Evolutionary conservation across 768 basidiomycete species (phyloP), one percentile per base, ranked within the genome.

Genomic region (Asterophora parasitica): DNA sequence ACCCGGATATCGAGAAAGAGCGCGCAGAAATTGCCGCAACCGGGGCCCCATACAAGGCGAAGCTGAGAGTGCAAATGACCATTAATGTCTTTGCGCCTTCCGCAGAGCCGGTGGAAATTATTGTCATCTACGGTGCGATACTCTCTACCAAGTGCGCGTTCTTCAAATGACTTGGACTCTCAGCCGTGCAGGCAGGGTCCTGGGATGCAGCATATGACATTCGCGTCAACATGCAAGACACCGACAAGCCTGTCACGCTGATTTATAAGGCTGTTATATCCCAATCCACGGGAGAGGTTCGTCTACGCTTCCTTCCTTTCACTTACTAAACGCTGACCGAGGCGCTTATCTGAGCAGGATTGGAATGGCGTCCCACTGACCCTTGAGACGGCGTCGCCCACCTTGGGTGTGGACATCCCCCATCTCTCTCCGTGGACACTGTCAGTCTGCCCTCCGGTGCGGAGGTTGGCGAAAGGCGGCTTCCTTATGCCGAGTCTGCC

Each of bases 151-250:
- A 12, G n/a, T 16, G 23, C 20, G 4, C 7, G 19, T 11, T 15
- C 3, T n/a, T 16, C 15, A 36, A 19, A 15, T 27, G 26, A 33
- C 3, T 12, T 19, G 3, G 2, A 16, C 27, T 4, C 36, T n/a
- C n/a, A 76, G 74, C 66, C 19, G 71, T 74, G 0, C 41, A 45
- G 4, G 56, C 51, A 12, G 72, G 71, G 1, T 65, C 55, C 11
- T 75, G 75, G 72, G 57, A 46, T 19, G 68, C 71, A 0, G 56
- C 55, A 3, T 75, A 74, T 39, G 74, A 75, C 45, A 66, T 75
- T 9, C 66, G 71, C 6, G 72, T 72, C 3, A 61, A 73, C 48
- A 68, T 72, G 66, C 58, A 71, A n/a, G 53, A 60, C 4, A 65
- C 70, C 45, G 67, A 71, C 16, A 63, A 60, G 11, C 68, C 70